Conservation (phyloP, 805 yeast species). For the Grigorovia jiainica region DNA sequence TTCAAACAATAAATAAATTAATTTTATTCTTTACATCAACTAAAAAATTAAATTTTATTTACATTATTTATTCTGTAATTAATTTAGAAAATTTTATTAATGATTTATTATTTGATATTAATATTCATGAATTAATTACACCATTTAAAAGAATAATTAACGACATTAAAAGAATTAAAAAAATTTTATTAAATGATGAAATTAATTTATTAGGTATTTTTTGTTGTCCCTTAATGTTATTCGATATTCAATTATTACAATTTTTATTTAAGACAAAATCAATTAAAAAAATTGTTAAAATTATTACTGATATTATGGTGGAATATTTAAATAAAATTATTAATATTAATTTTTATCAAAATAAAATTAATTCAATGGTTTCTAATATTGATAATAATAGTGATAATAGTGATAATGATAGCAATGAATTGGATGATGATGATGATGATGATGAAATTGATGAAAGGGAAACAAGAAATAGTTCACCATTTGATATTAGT, state of each 20-base stretch:
- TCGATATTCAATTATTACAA: slow-evolving; percentile 13
- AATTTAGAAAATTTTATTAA: slow-evolving; percentile 9
- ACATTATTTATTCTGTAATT: slow-evolving; percentile 7
- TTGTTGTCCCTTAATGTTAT: slow-evolving; percentile 11
- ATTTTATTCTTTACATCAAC: slow-evolving; percentile 8
- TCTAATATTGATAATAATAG: background rate
- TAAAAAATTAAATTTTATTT: slow-evolving; percentile 7
- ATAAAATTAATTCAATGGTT: background rate
- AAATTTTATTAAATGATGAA: slow-evolving; percentile 8
- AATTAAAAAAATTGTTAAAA: slow-evolving; percentile 13
- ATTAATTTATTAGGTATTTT: slow-evolving; percentile 11
- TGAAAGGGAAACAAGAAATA: no score
- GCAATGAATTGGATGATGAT: background rate
- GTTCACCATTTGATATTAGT: no score
- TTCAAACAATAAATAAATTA: slow-evolving; percentile 8
- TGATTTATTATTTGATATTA: slow-evolving; percentile 3
- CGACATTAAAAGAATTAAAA: slow-evolving; percentile 5
- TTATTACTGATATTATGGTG: slow-evolving; percentile 6
- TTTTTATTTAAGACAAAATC: slow-evolving; percentile 10
- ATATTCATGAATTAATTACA: slow-evolving; percentile 5
- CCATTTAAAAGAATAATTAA: slow-evolving; percentile 6
- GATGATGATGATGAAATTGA: background rate
- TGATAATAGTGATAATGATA: background rate
- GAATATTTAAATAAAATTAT: slow-evolving; percentile 8
- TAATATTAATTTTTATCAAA: slow-evolving; percentile 3